Percentiles rank a stretch among this genome's conserved stretches.
phyloP scores from a whole-genome alignment of 345 rosid species.

The Heritiera fomes region DNA sequence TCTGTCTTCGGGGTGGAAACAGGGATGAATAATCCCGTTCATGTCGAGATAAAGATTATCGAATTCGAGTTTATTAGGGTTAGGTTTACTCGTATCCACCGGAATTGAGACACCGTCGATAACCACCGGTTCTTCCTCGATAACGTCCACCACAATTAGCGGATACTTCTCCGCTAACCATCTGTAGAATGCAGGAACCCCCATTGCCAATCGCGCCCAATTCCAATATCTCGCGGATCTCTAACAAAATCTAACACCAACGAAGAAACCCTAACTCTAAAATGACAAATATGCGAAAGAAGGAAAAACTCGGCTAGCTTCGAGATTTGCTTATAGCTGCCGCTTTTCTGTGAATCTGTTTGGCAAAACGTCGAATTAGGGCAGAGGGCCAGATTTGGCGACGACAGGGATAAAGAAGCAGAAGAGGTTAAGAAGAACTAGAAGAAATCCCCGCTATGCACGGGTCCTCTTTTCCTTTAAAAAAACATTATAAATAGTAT shows the following conservation, averaged over 20 bases:
- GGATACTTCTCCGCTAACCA: slow-evolving; percentile 97
- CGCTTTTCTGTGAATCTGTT: background rate
- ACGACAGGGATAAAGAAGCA: background rate
- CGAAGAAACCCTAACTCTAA: background rate
- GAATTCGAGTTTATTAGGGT: slow-evolving; percentile 77
- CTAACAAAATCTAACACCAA: background rate
- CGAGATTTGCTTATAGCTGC: background rate
- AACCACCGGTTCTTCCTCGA: slow-evolving; percentile 78
- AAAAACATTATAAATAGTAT: too few relatives aligned
- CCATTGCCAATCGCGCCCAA: slow-evolving; percentile 46
- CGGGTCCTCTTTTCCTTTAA: too few relatives aligned
- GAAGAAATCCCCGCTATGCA: too few relatives aligned
- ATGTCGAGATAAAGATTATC: slow-evolving; percentile 96
- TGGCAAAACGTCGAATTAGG: slow-evolving; percentile 8
- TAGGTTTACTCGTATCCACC: slow-evolving; percentile 77
- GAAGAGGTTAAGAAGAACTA: background rate
- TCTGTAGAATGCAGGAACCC: slow-evolving; percentile 91
- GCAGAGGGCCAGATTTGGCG: background rate
- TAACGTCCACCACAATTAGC: slow-evolving; percentile 62
- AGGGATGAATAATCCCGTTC: slow-evolving; percentile 98
- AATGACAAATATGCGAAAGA: background rate
- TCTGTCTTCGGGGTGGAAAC: slow-evolving; percentile 94
- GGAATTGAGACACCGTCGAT: slow-evolving; percentile 66
- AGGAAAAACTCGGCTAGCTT: background rate
- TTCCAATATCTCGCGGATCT: slow-evolving; percentile 16